Percentiles rank a stretch among this genome's conserved stretches.
Evolutionary conservation across 805 yeast genomes (phyloP).

Genomic region (Wickerhamiella brachini): DNA sequence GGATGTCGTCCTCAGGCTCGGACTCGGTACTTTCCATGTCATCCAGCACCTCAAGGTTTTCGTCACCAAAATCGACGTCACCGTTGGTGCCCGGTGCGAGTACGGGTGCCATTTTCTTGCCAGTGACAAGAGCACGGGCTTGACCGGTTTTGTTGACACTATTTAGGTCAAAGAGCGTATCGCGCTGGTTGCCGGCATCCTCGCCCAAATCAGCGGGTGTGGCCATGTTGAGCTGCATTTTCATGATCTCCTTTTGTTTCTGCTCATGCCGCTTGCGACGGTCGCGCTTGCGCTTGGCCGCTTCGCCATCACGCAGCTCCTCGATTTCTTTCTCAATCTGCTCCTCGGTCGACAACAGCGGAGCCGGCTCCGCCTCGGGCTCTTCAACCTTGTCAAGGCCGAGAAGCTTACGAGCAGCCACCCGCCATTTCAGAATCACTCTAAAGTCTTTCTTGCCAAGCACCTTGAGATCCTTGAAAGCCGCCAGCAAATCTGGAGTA

Average conservation of each 20-base stretch:
- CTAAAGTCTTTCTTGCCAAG: conserved; percentile 91
- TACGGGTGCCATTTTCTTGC: conserved; percentile 38
- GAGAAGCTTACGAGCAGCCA: conserved; percentile 63
- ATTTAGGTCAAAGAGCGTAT: conserved; percentile 66
- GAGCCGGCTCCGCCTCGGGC: conserved; percentile 40
- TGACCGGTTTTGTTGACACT: conserved; percentile 83
- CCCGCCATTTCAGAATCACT: conserved; percentile 72
- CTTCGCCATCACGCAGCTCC: conserved; percentile 56
- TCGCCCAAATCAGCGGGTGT: conserved; percentile 87
- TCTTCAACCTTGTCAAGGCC: conserved; percentile 49
- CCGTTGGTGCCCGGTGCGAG: background rate
- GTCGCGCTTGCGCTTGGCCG: conserved; percentile 59
- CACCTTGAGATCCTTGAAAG: conserved; percentile 84
- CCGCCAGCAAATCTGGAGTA: conserved; percentile 63
- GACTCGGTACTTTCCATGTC: conserved; percentile 26
- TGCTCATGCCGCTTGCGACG: conserved; percentile 68
- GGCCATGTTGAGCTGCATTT: conserved; percentile 94
- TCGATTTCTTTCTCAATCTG: conserved; percentile 75
- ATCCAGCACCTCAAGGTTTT: conserved; percentile 23
- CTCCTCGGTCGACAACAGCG: conserved; percentile 66
- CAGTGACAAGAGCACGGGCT: conserved; percentile 55
- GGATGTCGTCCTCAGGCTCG: conserved; percentile 20
- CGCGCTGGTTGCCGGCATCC: conserved; percentile 74
- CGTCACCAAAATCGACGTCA: conserved; percentile 18
- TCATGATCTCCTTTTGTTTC: conserved; percentile 72